Evolutionary conservation across 257 asterid species (phyloP).

Genomic region (Cordia subcordata): DNA sequence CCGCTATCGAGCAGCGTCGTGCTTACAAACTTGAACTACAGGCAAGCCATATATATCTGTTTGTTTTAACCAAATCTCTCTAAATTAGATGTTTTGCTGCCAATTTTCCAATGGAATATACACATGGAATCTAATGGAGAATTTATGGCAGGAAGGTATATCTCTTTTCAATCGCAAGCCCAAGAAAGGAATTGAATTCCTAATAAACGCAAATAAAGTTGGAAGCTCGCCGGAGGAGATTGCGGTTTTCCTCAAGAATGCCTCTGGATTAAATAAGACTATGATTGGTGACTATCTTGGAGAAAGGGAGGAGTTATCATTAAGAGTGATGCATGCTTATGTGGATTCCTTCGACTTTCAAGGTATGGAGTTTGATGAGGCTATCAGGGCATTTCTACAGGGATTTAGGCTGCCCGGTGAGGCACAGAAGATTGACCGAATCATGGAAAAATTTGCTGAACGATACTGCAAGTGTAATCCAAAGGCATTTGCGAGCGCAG

Average conservation of each 20-base stretch:
- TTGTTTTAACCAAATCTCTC: constrained; percentile 2
- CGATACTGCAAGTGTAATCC: constrained; percentile 96
- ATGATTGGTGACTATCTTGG: constrained; percentile 97
- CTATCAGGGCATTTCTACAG: constrained; percentile 82
- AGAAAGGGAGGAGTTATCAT: constrained; percentile 94
- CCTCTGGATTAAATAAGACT: constrained; percentile 82
- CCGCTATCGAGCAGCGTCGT: constrained; percentile 93
- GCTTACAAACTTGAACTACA: constrained; percentile 99
- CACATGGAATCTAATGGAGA: constrained; percentile 21
- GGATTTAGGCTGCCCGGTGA: constrained; percentile 98
- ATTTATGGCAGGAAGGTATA: constrained; percentile 92
- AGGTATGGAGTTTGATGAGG: constrained; percentile 91
- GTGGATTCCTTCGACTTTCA: constrained; percentile 98
- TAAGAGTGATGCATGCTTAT: constrained; percentile 96
- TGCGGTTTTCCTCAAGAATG: constrained; percentile 79
- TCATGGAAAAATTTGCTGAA: constrained; percentile 97
- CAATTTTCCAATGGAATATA: no score
- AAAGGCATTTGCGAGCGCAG: constrained; percentile 86
- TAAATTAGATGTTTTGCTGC: no score
- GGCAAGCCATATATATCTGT: constrained; percentile 40
- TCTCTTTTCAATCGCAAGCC: constrained; percentile 97
- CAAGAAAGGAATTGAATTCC: constrained; percentile 90
- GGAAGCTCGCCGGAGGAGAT: constrained; percentile 87
- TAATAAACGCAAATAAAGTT: constrained; percentile 89
- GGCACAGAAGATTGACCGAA: constrained; percentile 98